phyloP scores from a whole-genome alignment of 108 stramenopile species.

The Ochromonas danica region DNA sequence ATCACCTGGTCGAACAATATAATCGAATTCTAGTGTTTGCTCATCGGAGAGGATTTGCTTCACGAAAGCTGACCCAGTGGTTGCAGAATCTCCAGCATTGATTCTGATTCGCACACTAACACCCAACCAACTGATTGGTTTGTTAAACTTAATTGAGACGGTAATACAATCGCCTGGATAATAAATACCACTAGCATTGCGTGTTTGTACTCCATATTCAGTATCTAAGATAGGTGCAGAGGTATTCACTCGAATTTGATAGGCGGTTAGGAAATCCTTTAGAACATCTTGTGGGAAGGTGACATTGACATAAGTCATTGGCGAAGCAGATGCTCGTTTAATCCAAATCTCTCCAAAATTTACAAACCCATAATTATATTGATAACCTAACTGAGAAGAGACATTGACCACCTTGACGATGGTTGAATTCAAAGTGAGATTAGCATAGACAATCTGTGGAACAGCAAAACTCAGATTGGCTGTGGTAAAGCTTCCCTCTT shows the following conservation, averaged over 20 bases:
- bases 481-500: not conserved
- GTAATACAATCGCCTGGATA: slow-evolving; percentile 7
- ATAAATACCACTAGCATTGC: not conserved
- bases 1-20: not conserved
- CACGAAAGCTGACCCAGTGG: not conserved
- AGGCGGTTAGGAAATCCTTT: not conserved
- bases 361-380: not conserved
- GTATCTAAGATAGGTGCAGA: not conserved
- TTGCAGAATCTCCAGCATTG: not conserved
- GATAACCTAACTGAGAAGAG: not conserved
- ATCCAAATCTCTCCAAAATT: not conserved
- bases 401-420: not conserved
- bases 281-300: not conserved
- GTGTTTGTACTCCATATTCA: slow-evolving; percentile 21
- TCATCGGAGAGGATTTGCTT: not conserved
- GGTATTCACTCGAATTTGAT: slow-evolving; percentile 8
- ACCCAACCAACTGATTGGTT: not conserved
- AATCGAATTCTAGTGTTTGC: slow-evolving; percentile 6
- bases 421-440: not conserved
- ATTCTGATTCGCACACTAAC: not conserved
- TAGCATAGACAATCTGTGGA: not conserved
- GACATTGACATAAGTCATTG: not conserved
- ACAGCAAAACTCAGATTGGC: not conserved
- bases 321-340: not conserved
- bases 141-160: not conserved